Percentiles rank a stretch among this genome's conserved stretches.
Conservation (phyloP, 2,329 filamentous ascomycete species). For the Xylaria sp. region DNA sequence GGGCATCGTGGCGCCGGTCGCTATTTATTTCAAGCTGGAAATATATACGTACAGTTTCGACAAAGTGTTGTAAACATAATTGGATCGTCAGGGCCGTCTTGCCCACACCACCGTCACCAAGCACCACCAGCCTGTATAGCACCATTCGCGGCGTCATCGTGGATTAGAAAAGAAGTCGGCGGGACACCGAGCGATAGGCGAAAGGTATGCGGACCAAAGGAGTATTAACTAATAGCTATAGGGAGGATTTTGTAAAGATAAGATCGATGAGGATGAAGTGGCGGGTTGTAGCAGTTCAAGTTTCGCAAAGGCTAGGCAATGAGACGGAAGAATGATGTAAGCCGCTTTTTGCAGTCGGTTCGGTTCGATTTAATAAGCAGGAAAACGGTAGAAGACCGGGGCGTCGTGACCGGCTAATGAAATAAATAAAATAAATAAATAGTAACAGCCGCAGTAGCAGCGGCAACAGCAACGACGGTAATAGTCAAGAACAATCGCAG, state of each 20-base stretch:
- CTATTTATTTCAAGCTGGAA: neutral
- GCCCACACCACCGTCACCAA: conserved; percentile 92
- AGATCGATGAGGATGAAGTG: conserved; percentile 14
- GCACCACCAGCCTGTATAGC: conserved; percentile 93
- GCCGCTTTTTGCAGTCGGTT: conserved; percentile 28
- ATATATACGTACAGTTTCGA: conserved; percentile 78
- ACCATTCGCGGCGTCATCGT: conserved; percentile 93
- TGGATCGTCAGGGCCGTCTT: conserved; percentile 96
- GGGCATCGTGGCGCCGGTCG: conserved; percentile 5
- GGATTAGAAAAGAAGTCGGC: conserved; percentile 43
- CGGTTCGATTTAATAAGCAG: conserved; percentile 31
- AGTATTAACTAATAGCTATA: conserved; percentile 35
- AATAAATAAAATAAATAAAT: conserved; percentile 26
- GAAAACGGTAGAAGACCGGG: conserved; percentile 13
- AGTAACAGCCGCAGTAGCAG: conserved; percentile 2
- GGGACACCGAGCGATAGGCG: conserved; percentile 41
- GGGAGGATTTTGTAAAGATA: conserved; percentile 21
- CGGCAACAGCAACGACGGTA: conserved; percentile 13
- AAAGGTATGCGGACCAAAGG: conserved; percentile 23
- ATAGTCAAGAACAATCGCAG: conserved; percentile 2
- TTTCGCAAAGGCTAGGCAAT: conserved; percentile 29
- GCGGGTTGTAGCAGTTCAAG: conserved; percentile 20
- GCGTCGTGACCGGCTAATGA: conserved; percentile 22
- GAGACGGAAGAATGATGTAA: conserved; percentile 38
- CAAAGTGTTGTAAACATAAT: conserved; percentile 97